Evolutionary conservation across 2,329 filamentous ascomycete species (phyloP).

Genomic region (Pseudocercospora ulei): DNA sequence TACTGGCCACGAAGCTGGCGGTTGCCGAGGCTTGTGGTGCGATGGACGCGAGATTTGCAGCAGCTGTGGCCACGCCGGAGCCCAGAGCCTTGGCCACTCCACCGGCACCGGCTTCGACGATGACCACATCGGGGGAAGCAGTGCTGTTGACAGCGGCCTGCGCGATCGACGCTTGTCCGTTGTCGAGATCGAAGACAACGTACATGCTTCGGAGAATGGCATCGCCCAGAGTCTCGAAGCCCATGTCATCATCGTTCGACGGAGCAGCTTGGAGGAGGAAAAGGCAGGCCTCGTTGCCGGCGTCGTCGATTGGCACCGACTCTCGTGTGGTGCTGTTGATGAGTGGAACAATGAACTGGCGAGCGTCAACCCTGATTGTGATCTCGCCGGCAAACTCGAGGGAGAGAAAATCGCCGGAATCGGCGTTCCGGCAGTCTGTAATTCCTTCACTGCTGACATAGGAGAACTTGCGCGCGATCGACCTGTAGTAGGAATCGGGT

Average conservation of each 20-base stretch:
- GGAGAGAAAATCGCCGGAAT: conserved; percentile 24
- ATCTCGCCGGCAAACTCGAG: conserved; percentile 28
- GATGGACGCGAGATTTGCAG: conserved; percentile 21
- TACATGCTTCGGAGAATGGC: conserved; percentile 32
- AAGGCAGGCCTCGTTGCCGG: conserved; percentile 24
- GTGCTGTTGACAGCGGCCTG: conserved; percentile 29
- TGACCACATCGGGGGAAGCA: conserved; percentile 21
- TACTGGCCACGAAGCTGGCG: conserved; percentile 21
- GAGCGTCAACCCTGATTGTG: conserved; percentile 27
- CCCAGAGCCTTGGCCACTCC: conserved; percentile 28
- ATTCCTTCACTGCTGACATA: conserved; percentile 20
- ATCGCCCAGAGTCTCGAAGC: conserved; percentile 29
- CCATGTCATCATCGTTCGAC: conserved; percentile 10
- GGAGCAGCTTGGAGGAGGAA: conserved; percentile 26
- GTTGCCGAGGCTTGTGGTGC: conserved; percentile 21
- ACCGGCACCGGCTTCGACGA: conserved; percentile 25
- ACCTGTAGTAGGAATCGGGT: conserved; percentile 22
- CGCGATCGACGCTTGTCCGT: conserved; percentile 32
- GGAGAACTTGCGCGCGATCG: conserved; percentile 22
- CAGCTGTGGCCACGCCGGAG: conserved; percentile 18
- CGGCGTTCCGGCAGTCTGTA: conserved; percentile 25
- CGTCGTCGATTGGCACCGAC: conserved; percentile 14
- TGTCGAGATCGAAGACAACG: conserved; percentile 34
- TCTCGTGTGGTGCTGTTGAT: conserved; percentile 26
- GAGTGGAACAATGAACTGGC: conserved; percentile 29